Evolutionary conservation across 1,284 basidiomycete species (phyloP).

Genomic region (Boletus coffeatus): DNA sequence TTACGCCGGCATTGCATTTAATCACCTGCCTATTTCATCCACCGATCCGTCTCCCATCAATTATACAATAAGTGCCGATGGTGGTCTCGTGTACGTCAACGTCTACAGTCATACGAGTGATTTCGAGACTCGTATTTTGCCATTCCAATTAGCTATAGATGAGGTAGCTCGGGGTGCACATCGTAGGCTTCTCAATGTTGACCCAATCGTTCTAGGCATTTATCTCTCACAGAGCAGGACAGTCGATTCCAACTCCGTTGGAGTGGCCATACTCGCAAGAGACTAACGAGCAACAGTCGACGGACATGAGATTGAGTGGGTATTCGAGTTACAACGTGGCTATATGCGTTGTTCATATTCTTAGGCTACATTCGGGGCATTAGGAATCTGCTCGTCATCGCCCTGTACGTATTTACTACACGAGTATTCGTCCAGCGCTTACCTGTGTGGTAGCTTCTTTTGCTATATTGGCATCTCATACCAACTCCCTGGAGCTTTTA

Average conservation of each 20-base stretch:
- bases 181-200: not conserved
- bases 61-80: slow-evolving; percentile 69
- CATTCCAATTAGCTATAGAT: slow-evolving; percentile 76
- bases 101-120: slow-evolving; percentile 62
- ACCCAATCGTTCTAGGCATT: slow-evolving; percentile 43
- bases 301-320: slow-evolving; percentile 51
- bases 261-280: slow-evolving; percentile 70
- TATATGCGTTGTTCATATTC: slow-evolving; percentile 5
- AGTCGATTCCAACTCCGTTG: slow-evolving; percentile 45
- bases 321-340: slow-evolving; percentile 7
- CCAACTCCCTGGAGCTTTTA: slow-evolving; percentile 64
- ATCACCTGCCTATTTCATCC: slow-evolving; percentile 43
- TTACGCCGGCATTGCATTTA: slow-evolving; percentile 67
- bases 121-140: slow-evolving; percentile 62
- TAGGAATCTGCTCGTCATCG: slow-evolving; percentile 56
- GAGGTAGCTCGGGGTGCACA: slow-evolving; percentile 37
- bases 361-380: slow-evolving; percentile 59
- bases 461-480: slow-evolving; percentile 66
- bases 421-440: not conserved
- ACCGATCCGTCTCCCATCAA: slow-evolving; percentile 42
- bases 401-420: slow-evolving; percentile 38
- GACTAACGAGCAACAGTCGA: slow-evolving; percentile 57
- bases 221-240: slow-evolving; percentile 58
- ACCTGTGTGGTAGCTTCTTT: slow-evolving; percentile 42
- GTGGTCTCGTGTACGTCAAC: slow-evolving; percentile 59